phyloP scores from a whole-genome alignment of 1,284 basidiomycete genomes.

The Fomes fomentarius region DNA sequence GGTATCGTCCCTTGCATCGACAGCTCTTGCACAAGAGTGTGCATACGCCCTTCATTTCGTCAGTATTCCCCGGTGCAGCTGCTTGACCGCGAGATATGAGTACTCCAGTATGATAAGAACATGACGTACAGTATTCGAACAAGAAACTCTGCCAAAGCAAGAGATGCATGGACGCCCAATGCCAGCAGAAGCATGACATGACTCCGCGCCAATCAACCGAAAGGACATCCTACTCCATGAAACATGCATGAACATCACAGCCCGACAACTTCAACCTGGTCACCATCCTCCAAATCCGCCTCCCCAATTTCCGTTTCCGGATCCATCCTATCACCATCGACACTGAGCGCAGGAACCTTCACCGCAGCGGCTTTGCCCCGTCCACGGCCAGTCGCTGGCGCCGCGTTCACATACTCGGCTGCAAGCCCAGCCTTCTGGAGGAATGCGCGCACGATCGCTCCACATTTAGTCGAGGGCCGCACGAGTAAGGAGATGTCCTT shows the following conservation, averaged over 20 bases:
- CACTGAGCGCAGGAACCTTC: slow-evolving; percentile 51
- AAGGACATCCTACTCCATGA: no score
- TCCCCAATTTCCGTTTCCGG: slow-evolving; percentile 60
- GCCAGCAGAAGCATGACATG: no score
- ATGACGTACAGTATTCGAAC: no score
- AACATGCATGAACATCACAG: slow-evolving; percentile 45
- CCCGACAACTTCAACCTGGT: slow-evolving; percentile 72
- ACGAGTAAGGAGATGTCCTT: slow-evolving; percentile 67
- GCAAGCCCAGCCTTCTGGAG: slow-evolving; percentile 63
- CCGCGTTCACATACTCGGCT: slow-evolving; percentile 44
- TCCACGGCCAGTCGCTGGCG: slow-evolving; percentile 19
- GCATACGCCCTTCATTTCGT: no score
- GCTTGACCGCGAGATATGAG: no score
- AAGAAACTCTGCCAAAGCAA: no score
- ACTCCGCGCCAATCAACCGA: no score
- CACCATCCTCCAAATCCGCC: slow-evolving; percentile 75
- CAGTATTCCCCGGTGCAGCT: no score
- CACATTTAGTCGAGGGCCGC: slow-evolving; percentile 72
- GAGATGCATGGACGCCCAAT: no score
- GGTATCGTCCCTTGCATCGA: no score
- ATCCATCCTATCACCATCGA: slow-evolving; percentile 72
- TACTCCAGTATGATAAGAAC: no score
- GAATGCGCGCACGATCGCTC: slow-evolving; percentile 71
- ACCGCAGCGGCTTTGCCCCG: slow-evolving; percentile 29
- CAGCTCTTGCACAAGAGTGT: no score